Percentiles rank a stretch among this genome's conserved stretches.
Conservation (phyloP, 2,329 filamentous ascomycete species). For the Fusarium pseudoanthophilum region DNA sequence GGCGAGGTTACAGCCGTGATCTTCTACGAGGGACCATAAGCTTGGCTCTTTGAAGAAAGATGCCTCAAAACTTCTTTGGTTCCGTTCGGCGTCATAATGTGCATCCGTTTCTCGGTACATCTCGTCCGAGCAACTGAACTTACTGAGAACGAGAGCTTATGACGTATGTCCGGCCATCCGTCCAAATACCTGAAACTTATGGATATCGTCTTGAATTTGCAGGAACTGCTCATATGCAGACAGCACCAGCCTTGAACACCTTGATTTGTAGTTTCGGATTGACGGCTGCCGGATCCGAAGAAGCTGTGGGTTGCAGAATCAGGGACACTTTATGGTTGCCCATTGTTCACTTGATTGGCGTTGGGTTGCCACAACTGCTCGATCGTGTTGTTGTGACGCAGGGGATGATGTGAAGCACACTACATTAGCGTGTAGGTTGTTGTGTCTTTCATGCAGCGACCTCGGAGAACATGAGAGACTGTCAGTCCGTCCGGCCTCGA, state of each 20-base stretch:
- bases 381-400: slow-evolving; percentile 31
- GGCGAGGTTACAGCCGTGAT: slow-evolving; percentile 60
- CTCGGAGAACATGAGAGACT: slow-evolving; percentile 11
- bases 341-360: slow-evolving; percentile 3
- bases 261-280: slow-evolving; percentile 17
- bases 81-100: neutral
- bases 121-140: neutral
- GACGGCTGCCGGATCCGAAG: slow-evolving; percentile 26
- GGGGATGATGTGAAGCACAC: slow-evolving; percentile 30
- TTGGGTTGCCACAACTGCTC: slow-evolving; percentile 11
- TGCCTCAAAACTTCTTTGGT: neutral
- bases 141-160: neutral
- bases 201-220: neutral
- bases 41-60: neutral
- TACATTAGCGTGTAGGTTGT: slow-evolving; percentile 1
- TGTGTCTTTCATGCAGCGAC: slow-evolving; percentile 20
- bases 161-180: neutral
- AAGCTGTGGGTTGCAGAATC: slow-evolving; percentile 30
- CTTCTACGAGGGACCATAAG: slow-evolving; percentile 54
- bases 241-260: neutral
- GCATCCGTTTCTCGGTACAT: neutral
- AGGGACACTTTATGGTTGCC: slow-evolving; percentile 19
- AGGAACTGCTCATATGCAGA: neutral
- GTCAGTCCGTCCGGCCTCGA: neutral
- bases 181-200: neutral